Evolutionary conservation across 257 asterid genomes (phyloP).

Genomic region (Jasminum sambac): DNA sequence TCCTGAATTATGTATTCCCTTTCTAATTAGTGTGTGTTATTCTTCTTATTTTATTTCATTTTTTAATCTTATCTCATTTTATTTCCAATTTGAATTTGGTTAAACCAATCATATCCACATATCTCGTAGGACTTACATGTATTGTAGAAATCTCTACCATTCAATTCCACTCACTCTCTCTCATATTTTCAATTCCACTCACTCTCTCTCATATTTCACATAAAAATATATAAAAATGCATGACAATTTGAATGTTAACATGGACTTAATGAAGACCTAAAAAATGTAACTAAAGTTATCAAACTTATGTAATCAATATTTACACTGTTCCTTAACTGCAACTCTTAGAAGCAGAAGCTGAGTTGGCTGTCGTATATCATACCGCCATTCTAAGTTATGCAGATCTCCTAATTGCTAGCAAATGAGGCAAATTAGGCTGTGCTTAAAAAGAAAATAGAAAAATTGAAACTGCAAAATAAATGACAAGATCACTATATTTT

Average conservation of each 20-base stretch:
- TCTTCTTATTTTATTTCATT: too few species aligned
- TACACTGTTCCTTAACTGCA: neutral
- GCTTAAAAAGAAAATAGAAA: neutral
- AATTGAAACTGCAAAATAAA: neutral
- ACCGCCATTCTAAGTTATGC: constrained; percentile 12
- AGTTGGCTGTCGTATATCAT: constrained; percentile 20
- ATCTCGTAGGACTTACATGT: too few species aligned
- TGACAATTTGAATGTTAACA: too few species aligned
- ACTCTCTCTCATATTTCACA: too few species aligned
- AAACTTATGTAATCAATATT: neutral
- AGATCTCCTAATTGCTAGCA: constrained; percentile 18
- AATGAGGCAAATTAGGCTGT: constrained; percentile 19
- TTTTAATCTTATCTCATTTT: too few species aligned
- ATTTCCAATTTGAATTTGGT: too few species aligned
- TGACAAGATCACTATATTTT: neutral
- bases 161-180: too few species aligned
- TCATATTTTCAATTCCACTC: too few species aligned
- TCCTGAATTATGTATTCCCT: constrained; percentile 2
- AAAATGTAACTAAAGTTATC: neutral
- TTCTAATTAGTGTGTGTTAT: too few species aligned
- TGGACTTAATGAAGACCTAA: neutral
- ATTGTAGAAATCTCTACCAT: too few species aligned
- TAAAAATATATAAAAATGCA: too few species aligned
- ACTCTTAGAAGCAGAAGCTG: neutral
- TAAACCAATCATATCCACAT: too few species aligned